Conservation (phyloP, 805 yeast species). For the Wickerhamiella brachini region DNA sequence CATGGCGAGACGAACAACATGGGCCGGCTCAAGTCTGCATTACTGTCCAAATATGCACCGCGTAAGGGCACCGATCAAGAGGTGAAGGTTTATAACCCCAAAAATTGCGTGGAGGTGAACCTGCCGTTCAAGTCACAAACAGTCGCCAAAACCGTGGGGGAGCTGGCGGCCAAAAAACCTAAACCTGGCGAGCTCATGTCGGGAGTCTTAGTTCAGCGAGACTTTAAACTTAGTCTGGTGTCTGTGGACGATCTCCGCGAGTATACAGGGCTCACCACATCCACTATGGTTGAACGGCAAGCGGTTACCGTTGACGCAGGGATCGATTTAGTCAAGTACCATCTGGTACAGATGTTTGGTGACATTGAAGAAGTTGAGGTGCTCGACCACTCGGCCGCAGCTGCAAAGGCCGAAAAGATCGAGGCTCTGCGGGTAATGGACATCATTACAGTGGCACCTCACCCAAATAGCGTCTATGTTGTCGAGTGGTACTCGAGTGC, state of each 20-base stretch:
- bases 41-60: constrained; percentile 70
- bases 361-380: constrained; percentile 38
- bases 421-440: constrained; percentile 43
- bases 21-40: constrained; percentile 92
- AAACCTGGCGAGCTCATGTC: constrained; percentile 38
- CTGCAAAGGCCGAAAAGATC: constrained; percentile 20
- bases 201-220: constrained; percentile 73
- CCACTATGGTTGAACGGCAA: constrained; percentile 73
- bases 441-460: constrained; percentile 37
- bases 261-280: constrained; percentile 73
- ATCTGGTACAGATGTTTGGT: constrained; percentile 92
- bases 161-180: constrained; percentile 37
- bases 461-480: constrained; percentile 35
- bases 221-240: constrained; percentile 72
- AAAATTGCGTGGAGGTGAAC: constrained; percentile 69
- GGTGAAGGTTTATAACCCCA: constrained; percentile 81
- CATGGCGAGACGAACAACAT: constrained; percentile 98
- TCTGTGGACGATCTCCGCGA: constrained; percentile 81
- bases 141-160: constrained; percentile 63
- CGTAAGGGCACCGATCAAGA: constrained; percentile 79
- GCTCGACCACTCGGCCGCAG: not conserved
- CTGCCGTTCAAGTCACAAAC: constrained; percentile 73
- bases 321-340: constrained; percentile 72
- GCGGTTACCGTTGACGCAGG: constrained; percentile 66
- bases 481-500: constrained; percentile 87